phyloP scores from a whole-genome alignment of 202 grass and related monocot species.

The Musa balbisiana region DNA sequence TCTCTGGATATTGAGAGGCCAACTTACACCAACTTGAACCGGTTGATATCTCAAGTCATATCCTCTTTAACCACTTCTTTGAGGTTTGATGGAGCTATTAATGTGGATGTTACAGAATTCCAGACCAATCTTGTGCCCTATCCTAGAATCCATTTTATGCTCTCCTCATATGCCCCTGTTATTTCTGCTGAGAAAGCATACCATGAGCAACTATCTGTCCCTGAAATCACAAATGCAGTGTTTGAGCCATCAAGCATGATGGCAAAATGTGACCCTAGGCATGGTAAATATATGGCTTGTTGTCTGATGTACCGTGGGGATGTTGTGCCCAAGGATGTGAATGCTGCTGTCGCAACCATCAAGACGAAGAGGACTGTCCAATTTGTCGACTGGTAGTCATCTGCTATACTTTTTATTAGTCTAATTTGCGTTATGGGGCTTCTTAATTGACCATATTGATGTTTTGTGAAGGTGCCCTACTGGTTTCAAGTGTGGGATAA shows the following conservation, averaged over 20 bases:
- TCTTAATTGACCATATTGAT: conserved; percentile 15
- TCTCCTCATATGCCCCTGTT: conserved; percentile 88
- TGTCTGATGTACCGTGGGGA: conserved; percentile 97
- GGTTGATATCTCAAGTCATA: conserved; percentile 95
- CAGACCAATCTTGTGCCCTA: conserved; percentile 97
- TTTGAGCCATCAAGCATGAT: conserved; percentile 99
- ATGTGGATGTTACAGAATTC: conserved; percentile 90
- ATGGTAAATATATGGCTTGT: conserved; percentile 94
- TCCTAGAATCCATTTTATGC: conserved; percentile 97
- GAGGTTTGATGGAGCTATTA: conserved; percentile 94
- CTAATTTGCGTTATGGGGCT: not conserved
- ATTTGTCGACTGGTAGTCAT: conserved; percentile 84
- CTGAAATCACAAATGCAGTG: conserved; percentile 94
- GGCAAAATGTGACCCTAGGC: conserved; percentile 96
- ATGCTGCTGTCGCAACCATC: conserved; percentile 88
- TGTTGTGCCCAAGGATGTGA: conserved; percentile 96
- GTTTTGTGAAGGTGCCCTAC: conserved; percentile 68
- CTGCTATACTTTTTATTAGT: not conserved
- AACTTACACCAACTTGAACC: conserved; percentile 94
- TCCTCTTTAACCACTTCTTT: conserved; percentile 91
- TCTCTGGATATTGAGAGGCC: conserved; percentile 93
- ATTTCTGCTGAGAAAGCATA: conserved; percentile 95
- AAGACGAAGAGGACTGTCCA: conserved; percentile 99
- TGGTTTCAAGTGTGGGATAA: conserved; percentile 97
- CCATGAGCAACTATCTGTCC: conserved; percentile 92